Percentiles rank a stretch among this genome's conserved stretches.
phyloP scores from a whole-genome alignment of 2,329 filamentous ascomycete genomes.

The Aspergillus tubingensis region DNA sequence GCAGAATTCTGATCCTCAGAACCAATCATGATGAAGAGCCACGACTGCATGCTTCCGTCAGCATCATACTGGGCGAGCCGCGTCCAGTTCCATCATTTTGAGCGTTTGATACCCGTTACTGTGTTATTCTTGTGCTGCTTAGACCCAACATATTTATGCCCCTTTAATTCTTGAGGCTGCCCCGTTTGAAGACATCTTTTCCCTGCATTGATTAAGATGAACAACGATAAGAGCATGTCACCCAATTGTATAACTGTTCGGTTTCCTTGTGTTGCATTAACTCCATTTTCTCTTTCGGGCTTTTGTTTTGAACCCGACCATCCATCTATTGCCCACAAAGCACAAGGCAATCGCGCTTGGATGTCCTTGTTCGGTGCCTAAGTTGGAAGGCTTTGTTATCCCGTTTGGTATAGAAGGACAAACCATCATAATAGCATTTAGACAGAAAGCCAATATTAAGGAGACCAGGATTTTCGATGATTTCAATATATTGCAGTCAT shows the following conservation, averaged over 20 bases:
- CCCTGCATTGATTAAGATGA: slow-evolving; percentile 3
- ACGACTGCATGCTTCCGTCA: slow-evolving; percentile 11
- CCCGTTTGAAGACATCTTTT: slow-evolving; percentile 8
- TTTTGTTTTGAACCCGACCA: neutral
- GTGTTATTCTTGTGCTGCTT: slow-evolving; percentile 16
- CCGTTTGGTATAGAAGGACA: neutral
- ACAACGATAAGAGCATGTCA: neutral
- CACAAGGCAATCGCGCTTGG: too few relatives aligned
- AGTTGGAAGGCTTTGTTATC: neutral
- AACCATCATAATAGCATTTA: neutral
- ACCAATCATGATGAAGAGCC: slow-evolving; percentile 6
- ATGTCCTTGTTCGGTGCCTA: neutral
- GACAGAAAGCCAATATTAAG: neutral
- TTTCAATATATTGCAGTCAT: too few relatives aligned
- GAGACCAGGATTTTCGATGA: too few relatives aligned
- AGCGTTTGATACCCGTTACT: slow-evolving; percentile 25
- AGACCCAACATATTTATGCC: slow-evolving; percentile 11
- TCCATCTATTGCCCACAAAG: too few relatives aligned
- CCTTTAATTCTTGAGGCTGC: slow-evolving; percentile 7
- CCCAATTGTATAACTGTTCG: neutral
- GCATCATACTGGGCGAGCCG: slow-evolving; percentile 3
- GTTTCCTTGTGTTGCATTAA: neutral
- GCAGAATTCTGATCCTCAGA: neutral
- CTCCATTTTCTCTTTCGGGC: neutral
- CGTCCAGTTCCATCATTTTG: slow-evolving; percentile 19